Conservation (phyloP, 495 filamentous ascomycete genomes). For the Polyplosphaeria fusca region DNA sequence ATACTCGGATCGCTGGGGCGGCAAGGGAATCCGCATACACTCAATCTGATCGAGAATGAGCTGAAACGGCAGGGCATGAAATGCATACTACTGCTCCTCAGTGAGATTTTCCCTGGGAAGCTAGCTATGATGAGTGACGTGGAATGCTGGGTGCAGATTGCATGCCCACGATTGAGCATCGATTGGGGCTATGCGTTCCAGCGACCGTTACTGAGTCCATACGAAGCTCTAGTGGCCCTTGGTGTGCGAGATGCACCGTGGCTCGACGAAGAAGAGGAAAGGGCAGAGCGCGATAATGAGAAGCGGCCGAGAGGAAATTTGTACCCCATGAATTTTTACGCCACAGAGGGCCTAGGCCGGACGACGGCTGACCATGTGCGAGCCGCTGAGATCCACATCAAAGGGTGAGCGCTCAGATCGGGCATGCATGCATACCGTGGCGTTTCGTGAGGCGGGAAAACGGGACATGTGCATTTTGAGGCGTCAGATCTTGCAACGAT, state of each 20-base stretch:
- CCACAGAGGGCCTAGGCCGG: constrained; percentile 83
- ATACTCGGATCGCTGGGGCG: constrained; percentile 89
- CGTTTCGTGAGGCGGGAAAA: no score
- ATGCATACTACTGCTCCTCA: constrained; percentile 77
- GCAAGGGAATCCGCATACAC: constrained; percentile 92
- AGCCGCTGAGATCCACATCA: no score
- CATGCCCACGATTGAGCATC: constrained; percentile 90
- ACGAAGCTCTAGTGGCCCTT: constrained; percentile 88
- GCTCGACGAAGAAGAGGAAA: constrained; percentile 58
- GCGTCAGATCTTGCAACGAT: no score
- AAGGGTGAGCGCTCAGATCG: no score
- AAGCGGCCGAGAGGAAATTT: constrained; percentile 40
- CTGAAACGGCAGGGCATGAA: constrained; percentile 66
- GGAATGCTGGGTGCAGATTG: constrained; percentile 96
- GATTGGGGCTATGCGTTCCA: constrained; percentile 99
- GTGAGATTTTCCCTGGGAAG: constrained; percentile 95
- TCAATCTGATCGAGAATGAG: constrained; percentile 77
- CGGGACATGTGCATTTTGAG: no score
- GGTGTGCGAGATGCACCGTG: constrained; percentile 69
- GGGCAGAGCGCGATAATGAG: constrained; percentile 28
- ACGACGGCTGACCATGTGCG: constrained; percentile 48
- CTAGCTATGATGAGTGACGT: constrained; percentile 89
- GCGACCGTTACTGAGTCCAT: constrained; percentile 83
- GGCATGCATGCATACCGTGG: no score
- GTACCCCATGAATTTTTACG: constrained; percentile 99